A percentile compares a stretch with the other conserved stretches of the same genome.
These are phyloP conservation scores for Shiraia bambusicola DNA, from an alignment of 2,329 filamentous ascomycete species.

Conservation along the genomic window DNA sequence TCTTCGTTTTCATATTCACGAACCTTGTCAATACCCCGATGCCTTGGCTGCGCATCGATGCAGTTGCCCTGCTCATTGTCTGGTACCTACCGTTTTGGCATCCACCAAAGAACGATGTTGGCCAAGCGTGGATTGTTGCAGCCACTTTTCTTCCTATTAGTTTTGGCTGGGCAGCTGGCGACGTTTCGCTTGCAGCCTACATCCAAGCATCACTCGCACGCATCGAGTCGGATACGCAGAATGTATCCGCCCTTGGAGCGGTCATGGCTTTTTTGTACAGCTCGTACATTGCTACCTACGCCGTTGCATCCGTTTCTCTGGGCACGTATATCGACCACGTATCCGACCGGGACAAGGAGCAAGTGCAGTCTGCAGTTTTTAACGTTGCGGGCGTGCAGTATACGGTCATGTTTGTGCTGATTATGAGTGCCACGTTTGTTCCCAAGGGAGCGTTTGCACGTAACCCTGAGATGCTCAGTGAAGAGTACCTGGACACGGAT, in stretches of 20 bases:
- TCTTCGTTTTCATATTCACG: constrained; percentile 53
- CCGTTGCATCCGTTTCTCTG: constrained; percentile 48
- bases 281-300: constrained; percentile 53
- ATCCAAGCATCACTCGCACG: constrained; percentile 54
- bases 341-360: constrained; percentile 39
- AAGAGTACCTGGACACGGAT: constrained; percentile 43
- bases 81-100: constrained; percentile 54
- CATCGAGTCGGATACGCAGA: constrained; percentile 47
- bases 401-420: constrained; percentile 46
- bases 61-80: constrained; percentile 50
- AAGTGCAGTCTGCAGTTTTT: constrained; percentile 46
- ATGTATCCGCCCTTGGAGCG: constrained; percentile 53
- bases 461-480: constrained; percentile 49
- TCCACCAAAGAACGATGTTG: constrained; percentile 44
- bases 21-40: constrained; percentile 54
- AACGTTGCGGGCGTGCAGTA: constrained; percentile 53
- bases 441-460: constrained; percentile 48
- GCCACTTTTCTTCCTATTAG: constrained; percentile 49
- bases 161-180: constrained; percentile 56
- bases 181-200: constrained; percentile 55
- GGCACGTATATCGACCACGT: constrained; percentile 51
- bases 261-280: constrained; percentile 57
- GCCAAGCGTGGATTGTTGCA: constrained; percentile 51
- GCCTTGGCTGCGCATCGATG: constrained; percentile 54
- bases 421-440: constrained; percentile 50